Evolutionary conservation across 306 rosid species (phyloP).

Genomic region (Begonia loranthoides): DNA sequence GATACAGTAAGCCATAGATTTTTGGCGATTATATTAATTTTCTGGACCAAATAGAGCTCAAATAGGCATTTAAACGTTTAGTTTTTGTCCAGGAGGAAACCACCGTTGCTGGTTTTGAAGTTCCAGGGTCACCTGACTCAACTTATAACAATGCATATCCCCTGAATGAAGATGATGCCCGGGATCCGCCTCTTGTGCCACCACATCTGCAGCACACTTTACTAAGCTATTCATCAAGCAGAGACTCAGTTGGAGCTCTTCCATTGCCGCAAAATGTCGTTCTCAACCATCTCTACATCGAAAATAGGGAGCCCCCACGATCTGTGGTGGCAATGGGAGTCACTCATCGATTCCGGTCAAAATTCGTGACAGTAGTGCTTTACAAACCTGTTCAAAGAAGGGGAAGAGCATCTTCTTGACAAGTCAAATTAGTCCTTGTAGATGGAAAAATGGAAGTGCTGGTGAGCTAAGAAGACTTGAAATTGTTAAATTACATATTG

Average conservation of each 20-base stretch:
- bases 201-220: constrained; percentile 64
- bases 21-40: constrained; percentile 13
- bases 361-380: constrained; percentile 85
- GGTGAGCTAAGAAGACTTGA: background rate
- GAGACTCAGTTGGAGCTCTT: constrained; percentile 37
- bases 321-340: constrained; percentile 84
- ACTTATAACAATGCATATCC: constrained; percentile 63
- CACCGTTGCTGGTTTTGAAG: constrained; percentile 75
- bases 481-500: background rate
- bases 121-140: constrained; percentile 71
- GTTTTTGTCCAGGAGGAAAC: constrained; percentile 53
- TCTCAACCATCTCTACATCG: constrained; percentile 92
- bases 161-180: constrained; percentile 64
- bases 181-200: constrained; percentile 80
- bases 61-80: constrained; percentile 3
- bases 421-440: background rate
- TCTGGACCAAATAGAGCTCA: constrained; percentile 8
- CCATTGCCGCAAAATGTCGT: constrained; percentile 50
- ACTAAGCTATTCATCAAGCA: constrained; percentile 38
- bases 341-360: constrained; percentile 81
- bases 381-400: constrained; percentile 87
- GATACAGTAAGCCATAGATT: constrained; percentile 42
- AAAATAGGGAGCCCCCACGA: constrained; percentile 61
- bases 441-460: background rate
- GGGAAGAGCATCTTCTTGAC: constrained; percentile 17